These are phyloP conservation scores for Euclidium syriacum DNA, from an alignment of 345 rosid genomes.

Conservation along the genomic window DNA sequence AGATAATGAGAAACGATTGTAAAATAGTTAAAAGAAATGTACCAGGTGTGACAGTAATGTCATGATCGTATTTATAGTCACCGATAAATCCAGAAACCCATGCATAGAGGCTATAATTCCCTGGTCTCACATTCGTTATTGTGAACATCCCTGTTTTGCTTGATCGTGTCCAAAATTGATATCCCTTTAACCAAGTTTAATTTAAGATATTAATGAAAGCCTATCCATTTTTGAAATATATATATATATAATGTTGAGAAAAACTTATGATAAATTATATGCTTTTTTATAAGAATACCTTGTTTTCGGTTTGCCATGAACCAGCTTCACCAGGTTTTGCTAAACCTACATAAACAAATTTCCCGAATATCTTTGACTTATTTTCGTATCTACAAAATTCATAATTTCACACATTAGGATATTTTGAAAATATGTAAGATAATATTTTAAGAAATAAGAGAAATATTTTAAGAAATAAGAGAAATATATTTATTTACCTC, in stretches of 20 bases:
- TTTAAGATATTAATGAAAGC: background rate
- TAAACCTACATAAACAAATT: constrained; percentile 64
- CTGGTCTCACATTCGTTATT: constrained; percentile 54
- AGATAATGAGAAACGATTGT: too few species aligned
- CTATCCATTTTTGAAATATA: background rate
- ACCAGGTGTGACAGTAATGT: constrained; percentile 54
- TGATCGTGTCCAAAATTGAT: constrained; percentile 78
- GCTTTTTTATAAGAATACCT: too few species aligned
- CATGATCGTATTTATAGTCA: constrained; percentile 39
- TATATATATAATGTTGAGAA: background rate
- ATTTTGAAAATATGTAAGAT: background rate
- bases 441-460: background rate
- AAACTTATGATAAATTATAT: too few species aligned
- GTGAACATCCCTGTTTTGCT: constrained; percentile 48
- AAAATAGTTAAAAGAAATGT: background rate
- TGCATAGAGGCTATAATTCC: constrained; percentile 58
- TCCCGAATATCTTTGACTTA: constrained; percentile 25
- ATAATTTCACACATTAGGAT: background rate
- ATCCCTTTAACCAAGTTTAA: constrained; percentile 44
- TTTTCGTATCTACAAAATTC: constrained; percentile 31
- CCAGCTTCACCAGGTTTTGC: constrained; percentile 74
- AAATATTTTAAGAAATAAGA: background rate
- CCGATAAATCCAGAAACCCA: constrained; percentile 77
- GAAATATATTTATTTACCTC: constrained; percentile 27
- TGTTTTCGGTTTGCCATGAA: constrained; percentile 78